Evolutionary conservation across 805 yeast species (phyloP), one percentile per base, ranked within the genome.

Genomic region (Spathaspora hagerdaliae): DNA sequence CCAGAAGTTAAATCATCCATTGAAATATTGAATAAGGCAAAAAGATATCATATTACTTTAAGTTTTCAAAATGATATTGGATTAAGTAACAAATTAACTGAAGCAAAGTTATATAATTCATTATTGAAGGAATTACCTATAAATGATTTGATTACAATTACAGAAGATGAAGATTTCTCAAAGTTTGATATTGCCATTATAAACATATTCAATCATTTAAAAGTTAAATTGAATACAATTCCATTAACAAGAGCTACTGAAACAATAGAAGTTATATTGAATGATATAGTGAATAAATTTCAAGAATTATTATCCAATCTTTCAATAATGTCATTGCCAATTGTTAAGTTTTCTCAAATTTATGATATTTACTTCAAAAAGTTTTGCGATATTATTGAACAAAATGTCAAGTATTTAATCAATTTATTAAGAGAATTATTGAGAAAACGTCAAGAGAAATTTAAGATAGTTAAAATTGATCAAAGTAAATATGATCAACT

Each of bases 31-130:
- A 78, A 79, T 48, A 66, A 74, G 12, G 89, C 90, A 2, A 90
- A 87, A 53, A 71, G 97, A 51, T 87, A 83, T 57, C 95, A 87
- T 58, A 83, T 88, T 1, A 83, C 91, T 0, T 77, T 81, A n/a
- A 75, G 85, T 32, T 84, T 87, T 54, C 67, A 78, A 31, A 78
- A 88, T 6, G 95, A 87, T 55, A 81, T 85, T 2, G 87, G 88
- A 0, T 63, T 92, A 15, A 62, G 69, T 33, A 82, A 79, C 27
- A 79, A 85, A 12, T 49, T 79, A 10, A 66, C 67, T 4, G 63
- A 63, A 19, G 78, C 89, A 0, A 65, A 69, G 10, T 69, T 73
- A n/a, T 82, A 82, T 57, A 83, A 82, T 51, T 76, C 78, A 7
- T 65, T 92, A 27, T 65, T 89, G 52, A 77, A 77, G 39, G 94